A percentile compares a stretch with the other conserved stretches of the same genome.
Conservation (phyloP, 176 grass and related monocot species). For the Triticum dicoccoides region DNA sequence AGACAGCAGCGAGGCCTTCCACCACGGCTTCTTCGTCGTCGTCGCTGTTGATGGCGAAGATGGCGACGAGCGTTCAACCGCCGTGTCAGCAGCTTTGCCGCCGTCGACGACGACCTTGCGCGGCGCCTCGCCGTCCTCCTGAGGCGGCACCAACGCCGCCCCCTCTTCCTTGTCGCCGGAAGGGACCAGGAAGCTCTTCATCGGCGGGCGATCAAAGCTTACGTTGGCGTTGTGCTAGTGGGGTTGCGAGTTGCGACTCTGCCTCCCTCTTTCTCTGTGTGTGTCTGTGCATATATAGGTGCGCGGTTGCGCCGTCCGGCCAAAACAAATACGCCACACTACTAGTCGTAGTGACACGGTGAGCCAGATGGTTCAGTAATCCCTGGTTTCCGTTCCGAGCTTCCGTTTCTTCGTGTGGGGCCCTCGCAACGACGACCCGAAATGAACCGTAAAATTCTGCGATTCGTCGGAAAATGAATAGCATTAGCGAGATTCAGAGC, state of each 20-base stretch:
- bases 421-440: too few species aligned
- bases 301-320: too few species aligned
- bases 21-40: neutral
- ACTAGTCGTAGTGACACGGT: neutral
- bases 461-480: too few species aligned
- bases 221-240: neutral
- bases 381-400: neutral
- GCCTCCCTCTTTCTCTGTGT: too few species aligned
- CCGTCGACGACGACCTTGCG: neutral
- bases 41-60: neutral
- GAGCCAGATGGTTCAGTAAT: neutral
- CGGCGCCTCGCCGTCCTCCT: neutral
- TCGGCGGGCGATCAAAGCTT: neutral
- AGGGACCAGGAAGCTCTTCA: neutral
- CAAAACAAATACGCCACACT: too few species aligned
- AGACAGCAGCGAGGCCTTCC: neutral
- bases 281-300: too few species aligned
- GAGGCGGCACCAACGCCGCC: neutral
- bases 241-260: too few species aligned
- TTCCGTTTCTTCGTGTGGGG: neutral
- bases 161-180: neutral
- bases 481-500: too few species aligned
- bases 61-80: neutral
- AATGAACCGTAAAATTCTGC: too few species aligned
- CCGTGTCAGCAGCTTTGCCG: neutral